phyloP scores from a whole-genome alignment of 1,139 yeast genomes.

The Suhomyces panamericanus region DNA sequence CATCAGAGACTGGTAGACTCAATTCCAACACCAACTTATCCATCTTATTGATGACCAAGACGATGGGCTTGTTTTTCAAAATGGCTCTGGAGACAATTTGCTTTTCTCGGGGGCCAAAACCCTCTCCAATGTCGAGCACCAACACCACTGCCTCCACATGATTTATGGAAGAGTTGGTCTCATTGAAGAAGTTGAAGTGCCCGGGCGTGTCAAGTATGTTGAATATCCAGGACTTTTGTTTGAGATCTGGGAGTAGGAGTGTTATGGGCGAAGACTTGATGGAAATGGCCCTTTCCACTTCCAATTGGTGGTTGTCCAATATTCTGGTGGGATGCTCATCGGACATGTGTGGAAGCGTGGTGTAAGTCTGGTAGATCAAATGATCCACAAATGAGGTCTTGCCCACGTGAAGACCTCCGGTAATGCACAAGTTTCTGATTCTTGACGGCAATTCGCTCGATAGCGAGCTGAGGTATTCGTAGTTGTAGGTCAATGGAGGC shows the following conservation, averaged over 20 bases:
- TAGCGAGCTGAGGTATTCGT: constrained; percentile 57
- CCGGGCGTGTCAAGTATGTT: constrained; percentile 90
- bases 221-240: constrained; percentile 56
- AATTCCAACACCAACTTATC: constrained; percentile 82
- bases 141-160: constrained; percentile 67
- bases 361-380: constrained; percentile 67
- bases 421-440: constrained; percentile 72
- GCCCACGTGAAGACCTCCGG: constrained; percentile 87
- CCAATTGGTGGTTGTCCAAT: constrained; percentile 71
- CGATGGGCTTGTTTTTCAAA: constrained; percentile 48
- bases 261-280: constrained; percentile 66
- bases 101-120: constrained; percentile 58
- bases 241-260: constrained; percentile 55
- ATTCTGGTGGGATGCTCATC: constrained; percentile 52
- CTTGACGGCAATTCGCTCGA: constrained; percentile 57
- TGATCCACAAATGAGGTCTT: constrained; percentile 79
- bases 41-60: constrained; percentile 73
- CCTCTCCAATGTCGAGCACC: constrained; percentile 85
- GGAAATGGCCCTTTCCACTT: constrained; percentile 68
- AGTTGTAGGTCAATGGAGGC: constrained; percentile 62
- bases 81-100: constrained; percentile 51
- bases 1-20: constrained; percentile 70
- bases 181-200: constrained; percentile 80
- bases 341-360: constrained; percentile 12
- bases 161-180: constrained; percentile 56